Evolutionary conservation across 352 stramenopile genomes (phyloP), one percentile per base, ranked within the genome.

Genomic region (Phytophthora pinifolia): DNA sequence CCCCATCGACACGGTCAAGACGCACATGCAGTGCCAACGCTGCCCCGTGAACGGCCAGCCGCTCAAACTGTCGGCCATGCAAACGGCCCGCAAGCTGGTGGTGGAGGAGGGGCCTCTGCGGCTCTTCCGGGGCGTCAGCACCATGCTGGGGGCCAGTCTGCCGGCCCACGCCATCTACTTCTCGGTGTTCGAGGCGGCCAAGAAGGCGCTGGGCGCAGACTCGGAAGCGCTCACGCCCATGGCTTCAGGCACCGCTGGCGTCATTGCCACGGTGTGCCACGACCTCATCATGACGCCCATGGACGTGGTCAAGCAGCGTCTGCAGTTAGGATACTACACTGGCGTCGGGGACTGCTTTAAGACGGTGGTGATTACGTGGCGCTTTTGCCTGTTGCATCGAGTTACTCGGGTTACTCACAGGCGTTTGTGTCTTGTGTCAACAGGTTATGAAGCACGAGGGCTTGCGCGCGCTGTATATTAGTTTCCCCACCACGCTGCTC

Each of bases 261-360:
- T 97, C 1, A 71, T 96, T 3, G 96, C 96, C 1, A 98, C 95
- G 0, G 79, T 99, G 18, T 87, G 88, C n/a, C 97, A 99, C 70
- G 97, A 99, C 71, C 71, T 94, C 25, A 95, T 99, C 51, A 98
- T 99, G 94, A 99, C 96, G 8, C 96, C 97, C 8, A 96, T 99
- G 80, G 97, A 99, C 80, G 83, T 99, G 0, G 72, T 99, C 38
- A 99, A 99, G 80, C 97, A 99, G 77, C 85, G 97, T 29, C 79
- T 99, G 64, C 97, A 99, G 76, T 86, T 99, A 59, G 97, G 97
- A 48, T 98, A 99, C 74, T 99, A 99, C 76, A 77, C 73, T 30
- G 95, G 94, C 59, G 83, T 98, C 15, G 42, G 61, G 12, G 80
- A 98, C 70, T 96, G 91, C 65, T 87, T 98, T 54, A 73, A 85